Evolutionary conservation across 2,329 filamentous ascomycete species (phyloP), one percentile per base, ranked within the genome.

Genomic region (Ascochyta lentis): DNA sequence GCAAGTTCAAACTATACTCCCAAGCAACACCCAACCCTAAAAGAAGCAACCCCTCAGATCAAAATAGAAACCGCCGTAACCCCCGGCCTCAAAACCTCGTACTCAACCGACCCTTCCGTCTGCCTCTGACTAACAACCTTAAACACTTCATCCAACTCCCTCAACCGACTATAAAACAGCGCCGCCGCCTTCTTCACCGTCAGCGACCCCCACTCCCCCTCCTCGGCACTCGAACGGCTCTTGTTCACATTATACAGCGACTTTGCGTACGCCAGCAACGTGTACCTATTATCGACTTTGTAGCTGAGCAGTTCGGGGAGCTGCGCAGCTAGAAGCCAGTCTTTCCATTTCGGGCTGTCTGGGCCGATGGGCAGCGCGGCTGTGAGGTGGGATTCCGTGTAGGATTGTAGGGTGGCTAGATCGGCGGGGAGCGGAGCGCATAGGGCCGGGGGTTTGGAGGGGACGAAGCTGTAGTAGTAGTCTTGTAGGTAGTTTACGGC

Each of bases 381-480:
- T 2, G 54, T 57, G 3, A 57, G 40, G 13, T 57, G 44, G 0
- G 34, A 45, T 12, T 53, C 49, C 1, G 49, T 57, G 35, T 46
- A 53, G 8, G 38, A 19, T 15, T 53, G 40, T 19, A 57, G 49
- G 2, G 54, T 29, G 8, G 44, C 41, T 9, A 57, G 54, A 13
- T 46, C 29, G 15, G 52, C 42, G 15, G 54, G 54, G 0, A 57
- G 41, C 1, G 54, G 49, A 3, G 35, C 41, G 37, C 54, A 57
- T 0, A 57, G 54, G 9, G 54, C 54, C 2, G 54, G 49, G 9
- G 54, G 54, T 19, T 57, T 57, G 6, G 54, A 38, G 1, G 54
- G 49, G 5, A 57, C 49, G 24, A 57, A 57, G 24, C 54, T 57
- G 49, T 57, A 57, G 37, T 57, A 57, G 44, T 57, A 57, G 49